Base-by-base conservation (phyloP, 441 rosid genomes). In the Raphanus hybrid region DNA sequence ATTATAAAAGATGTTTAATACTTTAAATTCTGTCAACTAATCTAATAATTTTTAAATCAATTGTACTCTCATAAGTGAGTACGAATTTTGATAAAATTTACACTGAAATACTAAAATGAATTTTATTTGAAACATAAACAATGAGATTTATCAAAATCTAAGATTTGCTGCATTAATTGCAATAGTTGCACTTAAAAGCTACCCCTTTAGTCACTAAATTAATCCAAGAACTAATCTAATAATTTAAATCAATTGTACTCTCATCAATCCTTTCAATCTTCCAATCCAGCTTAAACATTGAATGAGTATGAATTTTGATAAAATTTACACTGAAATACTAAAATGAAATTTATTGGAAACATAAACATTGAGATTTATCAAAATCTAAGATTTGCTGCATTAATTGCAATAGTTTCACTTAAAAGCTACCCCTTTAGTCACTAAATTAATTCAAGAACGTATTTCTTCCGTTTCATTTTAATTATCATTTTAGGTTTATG, bases 21-120 rank as follows among this genome's bases (percentile, higher is more conserved):
- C 61, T 59, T 67, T 67, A 8, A 18, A 60, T 41, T 68, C 39
- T 29, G 45, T 41, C 29, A 43, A 71, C 60, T 61, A 60, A 71
- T 61, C 41, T 11, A 43, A 61, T 60, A 14, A 18, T 61, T 41
- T 61, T 41, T 20, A 43, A 11, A 27, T 59, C 3, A 52, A 7
- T 16, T 32, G 16, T 48, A 23, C 16, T 12, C 8, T 57, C 62
- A 26, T 50, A 8, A 29, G 26, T 23, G 26, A 23, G 26, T 23
- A 23, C 26, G 26, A 23, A 23, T 23, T 23, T 23, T 23, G 26
- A 23, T 15, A 10, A 11, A 23, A 8, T 43, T 52, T 52, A 52
- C 20, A 52, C 20, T 52, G 18, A 52, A 14, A 52, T 37, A 52
- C 58, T 52, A 52, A 52, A 52, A 52, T 15, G 58, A 52, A 43